Evolutionary conservation across 2,329 filamentous ascomycete species (phyloP), one percentile per base, ranked within the genome.

Genomic region (Zasmidium citrigriseum): DNA sequence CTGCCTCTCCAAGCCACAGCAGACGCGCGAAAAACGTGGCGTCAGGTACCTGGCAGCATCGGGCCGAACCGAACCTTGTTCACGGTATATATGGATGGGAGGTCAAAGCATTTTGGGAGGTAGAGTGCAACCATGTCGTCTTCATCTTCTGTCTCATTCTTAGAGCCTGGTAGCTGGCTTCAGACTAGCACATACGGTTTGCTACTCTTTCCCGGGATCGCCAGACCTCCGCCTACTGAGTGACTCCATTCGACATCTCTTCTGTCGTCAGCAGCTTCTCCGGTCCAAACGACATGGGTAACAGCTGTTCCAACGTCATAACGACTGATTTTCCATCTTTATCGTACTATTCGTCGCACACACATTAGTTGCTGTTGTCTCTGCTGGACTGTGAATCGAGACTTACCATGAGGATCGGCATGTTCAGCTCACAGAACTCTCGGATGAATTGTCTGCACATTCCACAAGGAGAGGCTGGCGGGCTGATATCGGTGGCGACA

Each of bases 401-500:
- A 10, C 34, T 41, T 41, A 41, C 34, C 93, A 98, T 96, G 73
- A 96, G 86, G 57, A 99, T 83, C 0, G 92, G 93, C 58, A 85
- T 86, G 4, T 81, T 67, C 44, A 66, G 65, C 70, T 74, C 73
- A 60, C 78, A 73, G 50, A 82, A 82, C 68, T 82, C 80, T 25
- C 79, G 60, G 52, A 82, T 69, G 59, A 93, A 96, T 74, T 97
- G 93, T 68, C 93, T 83, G 75, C 93, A 98, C 92, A 96, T 97
- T 55, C 95, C 95, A 73, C 95, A 99, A 0, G 95, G 95, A 46
- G 74, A 77, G 2, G 71, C 71, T 1, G 73, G 73, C 9, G 72
- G 71, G 27, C 61, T 68, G 52, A 74, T 88, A 72, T 97, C 90
- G 4, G 93, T 96, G 5, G 90, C 84, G 3, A 99, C 92, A 16